Evolutionary conservation across 805 yeast species (phyloP), one percentile per base, ranked within the genome.

Genomic region (Candida ipomoeae): DNA sequence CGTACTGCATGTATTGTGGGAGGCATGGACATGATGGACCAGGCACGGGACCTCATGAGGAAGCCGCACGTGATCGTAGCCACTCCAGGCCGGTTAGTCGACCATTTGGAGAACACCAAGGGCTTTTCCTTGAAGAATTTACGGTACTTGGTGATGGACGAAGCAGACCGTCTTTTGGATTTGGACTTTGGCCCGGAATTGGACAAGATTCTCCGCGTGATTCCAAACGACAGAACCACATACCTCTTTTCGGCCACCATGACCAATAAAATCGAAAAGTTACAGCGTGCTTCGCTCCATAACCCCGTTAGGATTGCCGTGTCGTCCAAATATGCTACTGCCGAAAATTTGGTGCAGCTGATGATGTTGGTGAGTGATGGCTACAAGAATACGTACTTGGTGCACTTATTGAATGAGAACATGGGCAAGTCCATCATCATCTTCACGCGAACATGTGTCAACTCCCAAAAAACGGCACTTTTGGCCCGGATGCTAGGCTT

Each of bases 21-120:
- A 59, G 99, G 99, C 54, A 91, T 94, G 92, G 96, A 89, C 65
- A 87, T 88, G 87, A 89, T 94, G 94, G 96, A 90, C 58, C 99
- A 92, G 69, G 94, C 97, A 0, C 79, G 96, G 54, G 97, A 94
- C 56, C 76, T 92, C 60, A 87, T 89, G 86, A 81, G 94, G 58
- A 90, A 89, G 61, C 99, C 99, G 3, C 99, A 92, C 64, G 80
- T 92, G 42, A 80, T 92, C 49, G 96, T 92, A 54, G 98, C 98
- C 18, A 94, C 99, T 0, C 98, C 99, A 0, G 96, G 96, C 46
- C 77, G 96, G 67, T 73, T 91, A 52, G 83, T 92, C 81, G 99
- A 92, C 67, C 99, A 92, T 73, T 73, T 92, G 62, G 96, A 91
- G 62, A 82, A 87, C 59, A 92, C 97, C 17, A 87, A 87, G 66